A percentile compares a stretch with the other conserved stretches of the same genome.
These are phyloP conservation scores for Adansonia digitata DNA, from an alignment of 345 rosid species.

Conservation along the genomic window DNA sequence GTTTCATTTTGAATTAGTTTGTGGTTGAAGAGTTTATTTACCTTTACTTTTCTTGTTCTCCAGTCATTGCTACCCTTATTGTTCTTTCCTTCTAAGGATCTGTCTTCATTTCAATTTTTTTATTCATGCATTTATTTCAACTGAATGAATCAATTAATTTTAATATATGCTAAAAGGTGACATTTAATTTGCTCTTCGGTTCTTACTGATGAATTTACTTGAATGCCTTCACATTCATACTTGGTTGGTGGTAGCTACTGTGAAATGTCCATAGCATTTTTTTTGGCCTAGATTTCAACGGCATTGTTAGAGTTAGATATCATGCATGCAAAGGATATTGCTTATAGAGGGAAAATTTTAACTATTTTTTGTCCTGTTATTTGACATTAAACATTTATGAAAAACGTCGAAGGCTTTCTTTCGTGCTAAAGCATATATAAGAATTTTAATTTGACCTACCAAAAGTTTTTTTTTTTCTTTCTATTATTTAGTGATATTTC, in stretches of 20 bases:
- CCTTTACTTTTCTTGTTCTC: neutral
- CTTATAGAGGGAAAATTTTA: neutral
- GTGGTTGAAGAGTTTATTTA: neutral
- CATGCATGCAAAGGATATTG: neutral
- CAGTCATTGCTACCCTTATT: neutral
- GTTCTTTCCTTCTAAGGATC: neutral
- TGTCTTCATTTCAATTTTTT: neutral
- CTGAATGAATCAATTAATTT: neutral
- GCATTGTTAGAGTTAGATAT: neutral
- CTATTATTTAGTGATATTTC: neutral
- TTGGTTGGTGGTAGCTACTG: neutral
- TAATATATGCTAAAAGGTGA: neutral
- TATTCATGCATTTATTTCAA: neutral
- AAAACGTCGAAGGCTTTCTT: neutral
- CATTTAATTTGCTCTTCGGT: neutral
- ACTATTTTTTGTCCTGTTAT: neutral
- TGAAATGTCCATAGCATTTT: neutral
- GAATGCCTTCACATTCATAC: neutral
- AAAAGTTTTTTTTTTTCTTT: neutral
- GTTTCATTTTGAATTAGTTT: conserved; percentile 9
- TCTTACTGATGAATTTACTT: neutral
- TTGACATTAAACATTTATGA: neutral
- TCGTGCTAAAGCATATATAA: neutral
- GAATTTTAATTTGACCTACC: neutral
- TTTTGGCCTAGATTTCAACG: neutral